phyloP scores from a whole-genome alignment of 257 asterid species.

The Lantana camara region DNA sequence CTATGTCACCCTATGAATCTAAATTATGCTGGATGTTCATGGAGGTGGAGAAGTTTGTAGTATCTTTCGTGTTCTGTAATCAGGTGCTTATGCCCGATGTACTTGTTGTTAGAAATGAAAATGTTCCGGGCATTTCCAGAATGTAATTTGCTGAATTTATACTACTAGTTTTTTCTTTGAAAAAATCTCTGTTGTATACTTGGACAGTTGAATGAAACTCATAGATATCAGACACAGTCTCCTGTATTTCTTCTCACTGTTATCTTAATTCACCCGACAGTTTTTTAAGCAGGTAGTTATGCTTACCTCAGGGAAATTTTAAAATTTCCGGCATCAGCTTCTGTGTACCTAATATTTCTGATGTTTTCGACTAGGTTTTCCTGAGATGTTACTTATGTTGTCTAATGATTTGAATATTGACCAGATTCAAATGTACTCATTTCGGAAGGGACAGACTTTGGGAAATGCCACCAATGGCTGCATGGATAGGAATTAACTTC shows the following conservation, averaged over 20 bases:
- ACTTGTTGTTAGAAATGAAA: constrained; percentile 19
- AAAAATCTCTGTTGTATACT: constrained; percentile 20
- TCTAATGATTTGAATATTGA: not conserved
- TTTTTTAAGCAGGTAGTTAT: constrained; percentile 17
- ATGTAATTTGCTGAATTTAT: constrained; percentile 35
- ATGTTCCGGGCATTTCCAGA: constrained; percentile 15
- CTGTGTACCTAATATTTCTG: not conserved
- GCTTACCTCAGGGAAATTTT: not conserved
- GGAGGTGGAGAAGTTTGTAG: constrained; percentile 53
- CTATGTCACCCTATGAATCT: constrained; percentile 55
- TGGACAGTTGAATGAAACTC: not conserved
- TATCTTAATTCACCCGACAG: not conserved
- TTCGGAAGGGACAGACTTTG: constrained; percentile 3
- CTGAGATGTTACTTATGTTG: not conserved
- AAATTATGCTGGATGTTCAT: constrained; percentile 40
- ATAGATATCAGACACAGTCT: not conserved
- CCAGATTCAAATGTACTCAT: constrained; percentile 19
- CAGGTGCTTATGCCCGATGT: constrained; percentile 22
- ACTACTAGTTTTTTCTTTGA: constrained; percentile 13
- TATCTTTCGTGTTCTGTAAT: constrained; percentile 20
- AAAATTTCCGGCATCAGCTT: too few relatives aligned
- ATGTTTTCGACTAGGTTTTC: not conserved
- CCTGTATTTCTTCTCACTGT: not conserved
- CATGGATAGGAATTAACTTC: constrained; percentile 10
- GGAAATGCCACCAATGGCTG: constrained; percentile 18